Conservation (phyloP, 2,329 filamentous ascomycete species). For the Fusarium sarcochroum region DNA sequence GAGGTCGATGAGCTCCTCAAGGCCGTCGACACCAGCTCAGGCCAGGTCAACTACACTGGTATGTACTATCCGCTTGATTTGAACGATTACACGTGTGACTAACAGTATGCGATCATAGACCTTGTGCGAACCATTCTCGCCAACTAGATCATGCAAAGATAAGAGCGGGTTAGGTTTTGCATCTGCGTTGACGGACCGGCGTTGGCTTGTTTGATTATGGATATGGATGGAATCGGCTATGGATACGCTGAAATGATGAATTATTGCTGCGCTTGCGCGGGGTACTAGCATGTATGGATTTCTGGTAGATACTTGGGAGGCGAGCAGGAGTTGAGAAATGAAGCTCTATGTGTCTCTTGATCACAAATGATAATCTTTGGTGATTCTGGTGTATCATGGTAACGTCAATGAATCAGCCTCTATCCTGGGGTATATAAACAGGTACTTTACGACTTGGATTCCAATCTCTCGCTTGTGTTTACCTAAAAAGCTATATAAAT, state of each 20-base stretch:
- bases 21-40: conserved; percentile 94
- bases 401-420: background rate
- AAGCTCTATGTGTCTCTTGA: conserved; percentile 40
- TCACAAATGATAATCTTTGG: background rate
- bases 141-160: conserved; percentile 68
- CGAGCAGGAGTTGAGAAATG: conserved; percentile 42
- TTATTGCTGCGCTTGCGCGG: conserved; percentile 41
- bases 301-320: conserved; percentile 47
- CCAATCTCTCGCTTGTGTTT: background rate
- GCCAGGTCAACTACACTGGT: conserved; percentile 98
- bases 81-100: background rate
- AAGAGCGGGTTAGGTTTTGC: conserved; percentile 48
- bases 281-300: conserved; percentile 46
- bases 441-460: too few species aligned
- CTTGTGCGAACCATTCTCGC: conserved; percentile 89
- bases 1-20: conserved; percentile 99
- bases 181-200: conserved; percentile 53
- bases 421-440: background rate
- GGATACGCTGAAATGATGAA: conserved; percentile 47
- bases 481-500: background rate
- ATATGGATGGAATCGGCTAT: conserved; percentile 42
- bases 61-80: conserved; percentile 37
- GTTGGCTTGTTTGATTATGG: conserved; percentile 52
- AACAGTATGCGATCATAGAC: conserved; percentile 62
- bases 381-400: conserved; percentile 11